These are phyloP conservation scores for Mycosarcoma mackinlayi DNA, from an alignment of 1,284 basidiomycete genomes.

Conservation along the genomic window DNA sequence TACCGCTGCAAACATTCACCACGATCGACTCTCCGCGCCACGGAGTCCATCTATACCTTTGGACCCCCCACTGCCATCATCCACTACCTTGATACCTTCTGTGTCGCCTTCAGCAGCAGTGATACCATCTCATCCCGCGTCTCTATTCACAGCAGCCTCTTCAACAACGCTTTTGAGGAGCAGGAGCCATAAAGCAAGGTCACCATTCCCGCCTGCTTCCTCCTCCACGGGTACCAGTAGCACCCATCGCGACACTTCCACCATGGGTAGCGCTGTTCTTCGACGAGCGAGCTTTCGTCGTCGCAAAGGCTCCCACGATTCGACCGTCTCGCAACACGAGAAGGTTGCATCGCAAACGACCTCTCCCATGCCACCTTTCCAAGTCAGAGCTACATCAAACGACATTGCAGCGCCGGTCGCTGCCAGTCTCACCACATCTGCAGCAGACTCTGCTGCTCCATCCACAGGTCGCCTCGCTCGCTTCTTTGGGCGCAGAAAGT, in stretches of 20 bases:
- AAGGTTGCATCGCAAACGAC: constrained; percentile 4
- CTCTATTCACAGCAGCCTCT: background rate
- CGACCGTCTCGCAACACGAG: constrained; percentile 7
- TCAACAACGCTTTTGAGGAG: constrained; percentile 12
- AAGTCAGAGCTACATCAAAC: background rate
- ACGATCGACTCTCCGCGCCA: constrained; percentile 27
- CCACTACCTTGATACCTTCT: background rate
- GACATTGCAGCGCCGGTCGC: constrained; percentile 3
- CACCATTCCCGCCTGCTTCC: constrained; percentile 33
- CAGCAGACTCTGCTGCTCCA: background rate
- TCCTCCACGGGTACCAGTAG: constrained; percentile 41
- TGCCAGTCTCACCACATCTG: background rate
- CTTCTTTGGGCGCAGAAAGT: constrained; percentile 39
- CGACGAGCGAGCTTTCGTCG: constrained; percentile 37
- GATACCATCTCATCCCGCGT: background rate
- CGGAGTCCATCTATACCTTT: background rate
- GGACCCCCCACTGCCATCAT: constrained; percentile 2
- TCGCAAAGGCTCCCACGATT: constrained; percentile 24
- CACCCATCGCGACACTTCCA: constrained; percentile 22
- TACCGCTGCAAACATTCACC: constrained; percentile 9
- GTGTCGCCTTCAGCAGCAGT: background rate
- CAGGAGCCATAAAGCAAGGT: constrained; percentile 16
- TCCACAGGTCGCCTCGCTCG: constrained; percentile 20
- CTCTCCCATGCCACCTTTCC: background rate
- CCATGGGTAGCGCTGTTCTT: constrained; percentile 27